These are phyloP conservation scores for Nigrospora sphaerica DNA, from an alignment of 2,329 filamentous ascomycete species.

Conservation along the genomic window DNA sequence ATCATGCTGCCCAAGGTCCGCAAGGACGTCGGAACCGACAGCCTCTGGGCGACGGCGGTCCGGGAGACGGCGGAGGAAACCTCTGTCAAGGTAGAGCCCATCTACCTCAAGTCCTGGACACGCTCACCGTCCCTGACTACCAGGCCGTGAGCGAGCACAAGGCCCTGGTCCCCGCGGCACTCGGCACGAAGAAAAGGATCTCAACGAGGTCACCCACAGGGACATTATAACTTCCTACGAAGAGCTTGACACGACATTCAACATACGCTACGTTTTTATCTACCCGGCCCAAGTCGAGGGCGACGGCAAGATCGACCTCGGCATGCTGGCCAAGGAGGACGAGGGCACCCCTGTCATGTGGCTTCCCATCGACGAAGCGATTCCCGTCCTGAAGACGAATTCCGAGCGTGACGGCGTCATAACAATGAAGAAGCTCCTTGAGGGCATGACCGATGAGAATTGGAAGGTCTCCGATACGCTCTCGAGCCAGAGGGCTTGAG, in stretches of 20 bases:
- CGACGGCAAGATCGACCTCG: no score
- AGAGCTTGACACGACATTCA: no score
- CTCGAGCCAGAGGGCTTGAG: no score
- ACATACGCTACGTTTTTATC: no score
- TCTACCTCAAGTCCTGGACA: slow-evolving; percentile 30
- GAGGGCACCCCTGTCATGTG: not conserved
- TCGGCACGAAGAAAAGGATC: no score
- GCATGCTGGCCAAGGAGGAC: not conserved
- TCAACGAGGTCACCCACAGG: no score
- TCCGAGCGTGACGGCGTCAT: not conserved
- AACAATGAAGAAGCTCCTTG: not conserved
- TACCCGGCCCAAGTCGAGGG: no score
- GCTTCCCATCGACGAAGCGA: not conserved
- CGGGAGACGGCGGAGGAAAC: not conserved
- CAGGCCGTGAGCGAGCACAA: slow-evolving; percentile 14
- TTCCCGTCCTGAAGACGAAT: not conserved
- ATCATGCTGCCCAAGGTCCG: slow-evolving; percentile 15
- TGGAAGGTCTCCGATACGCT: no score
- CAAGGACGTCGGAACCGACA: slow-evolving; percentile 16
- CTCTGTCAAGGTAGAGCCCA: not conserved
- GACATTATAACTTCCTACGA: no score
- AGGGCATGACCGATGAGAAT: no score
- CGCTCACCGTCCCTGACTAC: slow-evolving; percentile 27
- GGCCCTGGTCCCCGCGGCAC: no score
- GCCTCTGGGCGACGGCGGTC: not conserved